Conservation (phyloP, 345 rosid genomes). For the Melaleuca alternifolia region DNA sequence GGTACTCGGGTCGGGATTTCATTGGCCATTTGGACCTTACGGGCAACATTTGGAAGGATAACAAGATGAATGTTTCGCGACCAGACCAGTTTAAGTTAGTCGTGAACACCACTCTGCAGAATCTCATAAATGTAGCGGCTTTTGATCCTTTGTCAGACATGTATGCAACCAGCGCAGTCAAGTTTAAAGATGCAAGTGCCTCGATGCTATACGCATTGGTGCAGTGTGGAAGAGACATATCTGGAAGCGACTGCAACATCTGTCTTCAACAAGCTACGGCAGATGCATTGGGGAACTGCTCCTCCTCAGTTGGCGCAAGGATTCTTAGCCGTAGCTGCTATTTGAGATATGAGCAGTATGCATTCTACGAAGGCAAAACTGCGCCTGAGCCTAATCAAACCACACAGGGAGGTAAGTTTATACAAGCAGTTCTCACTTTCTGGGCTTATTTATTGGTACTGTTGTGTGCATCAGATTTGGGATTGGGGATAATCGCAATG, state of each 20-base stretch:
- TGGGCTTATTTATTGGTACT: neutral
- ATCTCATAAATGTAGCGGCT: constrained; percentile 9
- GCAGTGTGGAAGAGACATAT: constrained; percentile 26
- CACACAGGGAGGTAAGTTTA: constrained; percentile 7
- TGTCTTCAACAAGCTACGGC: constrained; percentile 20
- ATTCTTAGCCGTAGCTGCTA: constrained; percentile 31
- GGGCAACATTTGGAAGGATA: constrained; percentile 7
- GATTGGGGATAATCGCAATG: neutral
- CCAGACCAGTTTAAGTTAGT: constrained; percentile 6
- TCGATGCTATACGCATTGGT: constrained; percentile 14
- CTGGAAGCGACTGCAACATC: constrained; percentile 9
- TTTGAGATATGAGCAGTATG: constrained; percentile 30
- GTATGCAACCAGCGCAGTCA: neutral
- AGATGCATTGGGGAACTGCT: constrained; percentile 10
- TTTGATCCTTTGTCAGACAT: neutral
- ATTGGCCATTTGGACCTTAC: constrained; percentile 11
- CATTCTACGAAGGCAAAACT: constrained; percentile 15
- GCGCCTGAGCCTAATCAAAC: neutral
- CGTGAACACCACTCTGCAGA: constrained; percentile 10
- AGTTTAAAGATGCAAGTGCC: neutral
- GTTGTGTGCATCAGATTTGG: neutral
- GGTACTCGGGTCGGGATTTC: constrained; percentile 14
- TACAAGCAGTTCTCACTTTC: neutral
- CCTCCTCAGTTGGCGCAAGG: constrained; percentile 18
- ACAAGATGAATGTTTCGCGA: constrained; percentile 1